Evolutionary conservation across 805 yeast species (phyloP), one percentile per base, ranked within the genome.

Genomic region (Komagataella pseudopastoris): DNA sequence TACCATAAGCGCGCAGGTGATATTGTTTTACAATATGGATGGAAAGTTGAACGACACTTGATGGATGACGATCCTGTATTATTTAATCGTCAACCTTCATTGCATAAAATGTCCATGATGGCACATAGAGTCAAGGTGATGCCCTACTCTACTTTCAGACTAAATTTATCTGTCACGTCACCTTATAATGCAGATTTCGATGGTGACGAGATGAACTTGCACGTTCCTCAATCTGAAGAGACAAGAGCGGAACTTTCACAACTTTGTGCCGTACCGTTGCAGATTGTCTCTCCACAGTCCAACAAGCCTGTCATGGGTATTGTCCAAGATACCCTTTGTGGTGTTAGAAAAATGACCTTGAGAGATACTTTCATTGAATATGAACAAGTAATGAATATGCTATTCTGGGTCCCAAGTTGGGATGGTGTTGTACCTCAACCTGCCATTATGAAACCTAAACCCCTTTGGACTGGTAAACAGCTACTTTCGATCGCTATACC

Each of bases 171-270:
- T 23, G 99, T 93, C 48, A 93, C 99, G 0, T 88, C 98, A 17
- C 99, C 99, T n/a, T 93, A 93, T 70, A 93, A 93, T 71, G 99
- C 99, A 48, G 99, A 93, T 84, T 93, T 93, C 75, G 99, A 93
- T 74, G 99, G 99, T 77, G 99, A 93, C 70, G 99, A 93, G 72
- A 93, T 93, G 99, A 93, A 93, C 71, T 84, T 93, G 72, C 99
- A 93, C 64, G 99, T 91, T 59, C 99, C 99, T 3, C 99, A 93
- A 67, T 86, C 96, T 6, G 96, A 90, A 57, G 99, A 93, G 68
- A 90, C 99, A 0, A 80, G 98, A 64, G 96, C 99, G 1, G 99
- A 93, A 69, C 74, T 93, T 57, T 84, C 91, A 36, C 93, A 91
- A 66, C 79, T 93, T 60, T 89, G 97, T 71, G 96, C 97, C 4